Percentiles rank a stretch among this genome's conserved stretches.
phyloP scores from a whole-genome alignment of 352 stramenopile genomes.

The Pythium periplocum region DNA sequence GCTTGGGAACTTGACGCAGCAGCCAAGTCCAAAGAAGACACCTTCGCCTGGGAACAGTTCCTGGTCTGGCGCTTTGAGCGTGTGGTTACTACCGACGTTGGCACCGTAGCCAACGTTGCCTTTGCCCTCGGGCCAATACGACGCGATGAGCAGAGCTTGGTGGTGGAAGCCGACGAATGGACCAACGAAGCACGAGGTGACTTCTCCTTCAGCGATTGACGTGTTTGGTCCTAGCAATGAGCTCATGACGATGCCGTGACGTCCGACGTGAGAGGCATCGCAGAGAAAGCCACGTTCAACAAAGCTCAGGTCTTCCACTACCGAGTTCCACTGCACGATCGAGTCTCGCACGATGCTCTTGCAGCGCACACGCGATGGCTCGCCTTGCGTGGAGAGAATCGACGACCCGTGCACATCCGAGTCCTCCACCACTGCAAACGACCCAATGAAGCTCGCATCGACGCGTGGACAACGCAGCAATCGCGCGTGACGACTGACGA shows the following conservation, averaged over 20 bases:
- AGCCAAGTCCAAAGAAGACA: slow-evolving; percentile 93
- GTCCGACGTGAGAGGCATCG: slow-evolving; percentile 70
- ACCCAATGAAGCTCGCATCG: slow-evolving; percentile 59
- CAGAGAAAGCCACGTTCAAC: slow-evolving; percentile 69
- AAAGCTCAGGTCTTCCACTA: slow-evolving; percentile 58
- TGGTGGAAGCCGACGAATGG: slow-evolving; percentile 95
- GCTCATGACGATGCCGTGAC: slow-evolving; percentile 82
- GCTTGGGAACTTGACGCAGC: slow-evolving; percentile 93
- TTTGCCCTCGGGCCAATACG: slow-evolving; percentile 89
- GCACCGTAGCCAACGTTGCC: slow-evolving; percentile 93
- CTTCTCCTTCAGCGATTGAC: slow-evolving; percentile 84
- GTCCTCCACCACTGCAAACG: slow-evolving; percentile 49
- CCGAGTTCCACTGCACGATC: slow-evolving; percentile 70
- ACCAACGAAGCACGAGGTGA: slow-evolving; percentile 88
- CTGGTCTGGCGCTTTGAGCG: slow-evolving; percentile 84
- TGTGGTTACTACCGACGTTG: slow-evolving; percentile 98
- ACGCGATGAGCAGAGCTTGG: slow-evolving; percentile 89
- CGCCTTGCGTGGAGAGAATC: slow-evolving; percentile 52
- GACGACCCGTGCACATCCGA: slow-evolving; percentile 52
- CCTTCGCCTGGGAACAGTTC: slow-evolving; percentile 92
- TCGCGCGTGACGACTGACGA: slow-evolving; percentile 43
- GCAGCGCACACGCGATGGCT: slow-evolving; percentile 34
- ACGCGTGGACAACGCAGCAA: slow-evolving; percentile 65
- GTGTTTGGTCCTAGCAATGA: slow-evolving; percentile 86
- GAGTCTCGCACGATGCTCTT: slow-evolving; percentile 65